Conservation (phyloP, 23 red algal species). For the Gracilaria caudata region DNA sequence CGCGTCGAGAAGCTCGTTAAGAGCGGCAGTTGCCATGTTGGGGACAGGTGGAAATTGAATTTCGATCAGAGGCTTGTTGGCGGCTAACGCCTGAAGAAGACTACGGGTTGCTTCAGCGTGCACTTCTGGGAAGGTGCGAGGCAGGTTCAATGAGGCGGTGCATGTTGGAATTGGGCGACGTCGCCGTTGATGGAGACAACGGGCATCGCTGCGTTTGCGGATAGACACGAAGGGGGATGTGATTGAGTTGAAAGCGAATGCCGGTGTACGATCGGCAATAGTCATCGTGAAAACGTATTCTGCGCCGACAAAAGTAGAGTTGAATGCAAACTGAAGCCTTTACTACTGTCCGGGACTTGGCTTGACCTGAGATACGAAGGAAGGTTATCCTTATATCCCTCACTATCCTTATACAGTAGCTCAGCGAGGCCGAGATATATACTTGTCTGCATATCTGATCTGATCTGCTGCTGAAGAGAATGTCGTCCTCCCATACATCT, state of each 20-base stretch:
- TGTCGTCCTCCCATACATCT: too few relatives aligned
- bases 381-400: too few relatives aligned
- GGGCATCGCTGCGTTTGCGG: not conserved
- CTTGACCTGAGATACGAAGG: too few relatives aligned
- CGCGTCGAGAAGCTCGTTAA: constrained; percentile 89
- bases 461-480: too few relatives aligned
- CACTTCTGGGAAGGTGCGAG: constrained; percentile 44
- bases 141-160: constrained; percentile 6
- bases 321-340: too few relatives aligned
- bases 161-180: constrained; percentile 13
- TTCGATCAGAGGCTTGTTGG: constrained; percentile 64
- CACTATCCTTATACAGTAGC: too few relatives aligned
- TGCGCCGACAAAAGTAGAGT: too few relatives aligned
- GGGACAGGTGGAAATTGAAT: constrained; percentile 82
- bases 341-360: too few relatives aligned
- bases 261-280: not conserved
- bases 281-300: not conserved
- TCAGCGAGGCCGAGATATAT: too few relatives aligned
- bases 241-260: not conserved
- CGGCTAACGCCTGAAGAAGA: constrained; percentile 36
- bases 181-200: not conserved
- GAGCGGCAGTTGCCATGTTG: constrained; percentile 85
- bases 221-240: not conserved
- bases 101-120: constrained; percentile 41
- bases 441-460: too few relatives aligned